Evolutionary conservation across 176 grass and related monocot genomes (phyloP).

Genomic region (Puya raimondii): DNA sequence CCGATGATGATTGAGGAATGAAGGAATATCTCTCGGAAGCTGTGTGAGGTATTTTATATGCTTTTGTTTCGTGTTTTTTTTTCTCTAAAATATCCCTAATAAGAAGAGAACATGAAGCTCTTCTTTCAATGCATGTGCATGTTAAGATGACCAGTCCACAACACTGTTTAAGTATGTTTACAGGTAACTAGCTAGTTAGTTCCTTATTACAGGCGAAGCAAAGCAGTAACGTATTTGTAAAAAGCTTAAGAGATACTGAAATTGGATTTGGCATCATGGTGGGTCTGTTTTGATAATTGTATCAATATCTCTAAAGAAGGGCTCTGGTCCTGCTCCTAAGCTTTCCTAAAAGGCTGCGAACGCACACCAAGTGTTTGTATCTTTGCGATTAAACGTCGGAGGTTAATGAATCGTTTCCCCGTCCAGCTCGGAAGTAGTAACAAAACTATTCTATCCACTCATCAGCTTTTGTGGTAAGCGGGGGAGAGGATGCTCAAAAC

Average conservation of each 20-base stretch:
- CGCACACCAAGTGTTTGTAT: background rate
- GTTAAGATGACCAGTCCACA: constrained; percentile 69
- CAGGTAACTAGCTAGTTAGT: constrained; percentile 10
- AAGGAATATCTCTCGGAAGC: constrained; percentile 34
- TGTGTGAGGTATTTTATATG: constrained; percentile 33
- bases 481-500: constrained; percentile 13
- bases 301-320: background rate
- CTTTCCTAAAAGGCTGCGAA: no score
- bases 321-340: no score
- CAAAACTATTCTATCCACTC: background rate
- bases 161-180: constrained; percentile 45
- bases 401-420: background rate
- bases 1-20: constrained; percentile 7
- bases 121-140: constrained; percentile 77
- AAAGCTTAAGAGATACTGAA: background rate
- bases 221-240: background rate
- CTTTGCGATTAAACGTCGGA: background rate
- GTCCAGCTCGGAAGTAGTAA: background rate
- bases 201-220: background rate
- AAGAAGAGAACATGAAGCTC: constrained; percentile 58
- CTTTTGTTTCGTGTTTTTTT: constrained; percentile 25
- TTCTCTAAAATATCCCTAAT: constrained; percentile 5
- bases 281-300: background rate
- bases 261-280: no score
- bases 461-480: background rate